Percentiles rank a stretch among this genome's conserved stretches.
phyloP scores from a whole-genome alignment of 345 rosid genomes.

The Crucihimalaya himalaica region DNA sequence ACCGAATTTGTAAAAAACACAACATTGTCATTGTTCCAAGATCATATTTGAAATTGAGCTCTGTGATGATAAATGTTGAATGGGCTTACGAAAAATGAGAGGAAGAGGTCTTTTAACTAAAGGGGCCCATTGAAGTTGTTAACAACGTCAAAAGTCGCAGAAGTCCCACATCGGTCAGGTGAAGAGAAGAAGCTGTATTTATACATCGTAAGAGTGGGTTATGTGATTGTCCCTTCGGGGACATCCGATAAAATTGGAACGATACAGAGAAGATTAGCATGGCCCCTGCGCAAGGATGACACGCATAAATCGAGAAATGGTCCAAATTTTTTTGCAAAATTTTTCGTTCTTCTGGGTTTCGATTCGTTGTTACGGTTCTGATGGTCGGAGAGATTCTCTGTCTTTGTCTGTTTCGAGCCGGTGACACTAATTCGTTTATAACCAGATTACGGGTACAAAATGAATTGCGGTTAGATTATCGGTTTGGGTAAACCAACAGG shows the following conservation, averaged over 20 bases:
- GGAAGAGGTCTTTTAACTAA: background rate
- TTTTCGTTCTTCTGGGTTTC: no score
- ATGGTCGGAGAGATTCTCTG: background rate
- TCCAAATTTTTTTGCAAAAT: background rate
- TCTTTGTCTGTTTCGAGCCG: background rate
- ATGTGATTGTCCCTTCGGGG: background rate
- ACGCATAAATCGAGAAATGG: background rate
- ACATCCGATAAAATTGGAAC: slow-evolving; percentile 3
- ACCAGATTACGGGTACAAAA: background rate
- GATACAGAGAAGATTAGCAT: slow-evolving; percentile 5
- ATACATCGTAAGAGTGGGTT: background rate
- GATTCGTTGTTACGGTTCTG: background rate
- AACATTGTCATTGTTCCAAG: background rate
- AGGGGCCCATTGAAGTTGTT: background rate
- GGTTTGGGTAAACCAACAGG: background rate
- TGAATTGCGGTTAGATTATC: background rate
- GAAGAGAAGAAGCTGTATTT: background rate
- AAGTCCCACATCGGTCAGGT: background rate
- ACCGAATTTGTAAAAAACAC: no score
- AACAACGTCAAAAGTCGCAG: background rate
- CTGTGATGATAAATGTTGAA: background rate
- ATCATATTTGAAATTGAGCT: background rate
- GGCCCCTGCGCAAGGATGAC: slow-evolving; percentile 4
- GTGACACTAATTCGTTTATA: background rate
- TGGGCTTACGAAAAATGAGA: background rate